Evolutionary conservation across 2,329 filamentous ascomycete species (phyloP), one percentile per base, ranked within the genome.

Genomic region (Colletotrichum scovillei): DNA sequence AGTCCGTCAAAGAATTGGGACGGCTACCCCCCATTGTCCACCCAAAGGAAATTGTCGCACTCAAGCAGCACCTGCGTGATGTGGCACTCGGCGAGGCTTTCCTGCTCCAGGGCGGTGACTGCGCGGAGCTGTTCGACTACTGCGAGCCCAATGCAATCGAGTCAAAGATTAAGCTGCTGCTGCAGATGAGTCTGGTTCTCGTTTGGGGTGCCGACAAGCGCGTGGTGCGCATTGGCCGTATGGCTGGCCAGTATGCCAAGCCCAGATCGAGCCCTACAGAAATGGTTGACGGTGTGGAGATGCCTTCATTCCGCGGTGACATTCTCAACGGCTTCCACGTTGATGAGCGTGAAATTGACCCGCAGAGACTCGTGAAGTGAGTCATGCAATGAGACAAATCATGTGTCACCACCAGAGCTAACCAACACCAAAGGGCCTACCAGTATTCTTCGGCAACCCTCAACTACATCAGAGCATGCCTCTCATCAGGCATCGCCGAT

Each of bases 241-340:
- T 98, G 92, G 97, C 97, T 14, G 97, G 97, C 4, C 97, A 99
- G 87, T 99, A 98, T 80, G 97, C 97, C 35, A 99, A 99, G 85
- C 97, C 96, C 2, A 88, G 97, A 69, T 98, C 95, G 4, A 97
- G 93, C 78, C 94, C 96, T 0, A 95, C 91, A 49, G 97, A 99
- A 85, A 89, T 91, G 1, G 86, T 97, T 63, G 87, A 97, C 76
- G 95, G 95, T 64, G 90, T 91, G 73, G 91, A 95, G 79, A 93
- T 98, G 67, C 94, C 94, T 4, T 97, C 94, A 55, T 99, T 98
- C 88, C 89, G 97, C 65, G 97, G 97, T 19, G 97, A 99, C 78
- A 98, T 98, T 74, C 88, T 99, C 76, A 99, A 99, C 80, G 96
- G 96, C 30, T 98, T 92, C 84, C 89, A 91, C 49, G 85, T 91